A percentile compares a stretch with the other conserved stretches of the same genome.
Conservation (phyloP, 2,329 filamentous ascomycete species). For the Hymenoscyphus fructigenus region DNA sequence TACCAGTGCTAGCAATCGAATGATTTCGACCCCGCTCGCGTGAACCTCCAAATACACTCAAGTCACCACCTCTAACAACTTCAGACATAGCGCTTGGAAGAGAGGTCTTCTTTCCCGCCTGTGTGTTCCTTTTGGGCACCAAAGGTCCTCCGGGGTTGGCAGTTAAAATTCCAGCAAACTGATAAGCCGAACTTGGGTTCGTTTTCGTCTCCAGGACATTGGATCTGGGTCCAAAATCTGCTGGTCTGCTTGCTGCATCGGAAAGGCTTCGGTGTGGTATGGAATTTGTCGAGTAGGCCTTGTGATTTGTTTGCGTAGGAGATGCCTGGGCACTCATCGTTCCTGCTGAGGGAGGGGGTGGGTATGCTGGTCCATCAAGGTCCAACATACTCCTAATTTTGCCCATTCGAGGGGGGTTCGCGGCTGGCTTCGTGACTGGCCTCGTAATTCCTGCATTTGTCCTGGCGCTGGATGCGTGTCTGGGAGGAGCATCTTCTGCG, state of each 20-base stretch:
- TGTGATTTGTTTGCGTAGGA: conserved; percentile 44
- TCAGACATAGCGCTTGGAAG: conserved; percentile 49
- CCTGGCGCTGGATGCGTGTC: conserved; percentile 28
- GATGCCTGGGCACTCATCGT: conserved; percentile 49
- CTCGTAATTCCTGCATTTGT: conserved; percentile 40
- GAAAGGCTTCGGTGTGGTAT: conserved; percentile 49
- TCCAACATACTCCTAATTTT: conserved; percentile 67
- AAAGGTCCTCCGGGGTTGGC: conserved; percentile 43
- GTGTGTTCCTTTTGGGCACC: conserved; percentile 52
- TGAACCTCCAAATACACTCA: conserved; percentile 42
- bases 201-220: conserved; percentile 27
- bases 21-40: conserved; percentile 31
- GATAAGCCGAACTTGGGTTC: conserved; percentile 55
- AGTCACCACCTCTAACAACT: conserved; percentile 52
- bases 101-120: conserved; percentile 43
- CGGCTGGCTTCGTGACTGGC: conserved; percentile 11
- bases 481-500: conserved; percentile 23
- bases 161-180: conserved; percentile 59
- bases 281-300: conserved; percentile 34
- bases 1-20: conserved; percentile 26
- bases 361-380: conserved; percentile 37
- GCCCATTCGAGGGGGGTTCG: conserved; percentile 33
- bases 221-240: conserved; percentile 46
- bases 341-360: conserved; percentile 34
- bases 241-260: conserved; percentile 50